These are phyloP conservation scores for Rhynchospora breviuscula DNA, from an alignment of 176 grass and related monocot species.

Conservation along the genomic window DNA sequence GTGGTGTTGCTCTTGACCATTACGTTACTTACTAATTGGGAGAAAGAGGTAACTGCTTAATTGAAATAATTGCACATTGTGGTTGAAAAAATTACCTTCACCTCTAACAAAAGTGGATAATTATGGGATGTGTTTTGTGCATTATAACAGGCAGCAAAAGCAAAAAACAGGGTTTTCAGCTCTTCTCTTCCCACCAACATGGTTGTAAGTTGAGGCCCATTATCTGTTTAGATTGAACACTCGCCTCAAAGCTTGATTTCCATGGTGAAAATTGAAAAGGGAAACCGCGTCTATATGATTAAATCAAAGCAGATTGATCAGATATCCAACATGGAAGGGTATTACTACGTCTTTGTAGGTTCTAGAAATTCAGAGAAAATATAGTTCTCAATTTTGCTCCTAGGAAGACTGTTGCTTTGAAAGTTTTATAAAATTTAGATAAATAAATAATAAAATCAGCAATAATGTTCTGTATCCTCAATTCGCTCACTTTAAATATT, in stretches of 20 bases:
- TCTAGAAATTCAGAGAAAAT: neutral
- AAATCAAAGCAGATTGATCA: too few relatives aligned
- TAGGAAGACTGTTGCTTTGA: too few relatives aligned
- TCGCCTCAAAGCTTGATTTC: neutral
- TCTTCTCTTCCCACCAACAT: conserved; percentile 54
- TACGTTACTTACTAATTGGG: conserved; percentile 56
- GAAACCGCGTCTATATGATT: too few relatives aligned
- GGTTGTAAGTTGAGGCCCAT: neutral
- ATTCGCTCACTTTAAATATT: too few relatives aligned
- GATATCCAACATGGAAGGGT: neutral
- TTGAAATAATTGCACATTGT: neutral
- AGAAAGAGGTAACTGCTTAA: conserved; percentile 41
- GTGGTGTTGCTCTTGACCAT: conserved; percentile 33
- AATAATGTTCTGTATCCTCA: too few relatives aligned
- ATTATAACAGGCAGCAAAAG: conserved; percentile 35
- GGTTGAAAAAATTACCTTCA: neutral
- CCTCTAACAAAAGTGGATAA: too few relatives aligned
- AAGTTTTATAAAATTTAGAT: too few relatives aligned
- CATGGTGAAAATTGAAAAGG: too few relatives aligned
- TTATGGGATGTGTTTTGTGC: neutral
- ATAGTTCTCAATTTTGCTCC: neutral
- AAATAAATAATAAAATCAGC: too few relatives aligned
- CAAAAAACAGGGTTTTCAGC: conserved; percentile 54
- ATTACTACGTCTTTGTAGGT: neutral
- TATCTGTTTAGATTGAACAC: neutral